phyloP scores from a whole-genome alignment of 345 rosid genomes.

The Bruguiera sexangula region DNA sequence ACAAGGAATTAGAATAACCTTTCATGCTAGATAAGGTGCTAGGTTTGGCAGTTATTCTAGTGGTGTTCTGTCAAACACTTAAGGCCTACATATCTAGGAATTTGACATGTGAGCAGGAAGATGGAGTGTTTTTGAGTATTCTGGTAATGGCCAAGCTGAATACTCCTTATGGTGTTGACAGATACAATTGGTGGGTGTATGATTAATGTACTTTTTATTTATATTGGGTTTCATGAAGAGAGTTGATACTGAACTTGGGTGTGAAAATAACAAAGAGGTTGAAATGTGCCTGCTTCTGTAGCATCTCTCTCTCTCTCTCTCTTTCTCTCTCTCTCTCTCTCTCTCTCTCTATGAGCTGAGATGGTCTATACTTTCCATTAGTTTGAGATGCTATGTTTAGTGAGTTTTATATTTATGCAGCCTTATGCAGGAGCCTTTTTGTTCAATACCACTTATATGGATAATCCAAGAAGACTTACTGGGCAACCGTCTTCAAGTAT shows the following conservation, averaged over 20 bases:
- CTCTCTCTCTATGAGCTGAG: neutral
- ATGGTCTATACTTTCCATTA: constrained; percentile 16
- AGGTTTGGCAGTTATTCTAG: neutral
- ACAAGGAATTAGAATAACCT: neutral
- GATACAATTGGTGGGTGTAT: neutral
- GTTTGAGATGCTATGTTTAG: constrained; percentile 41
- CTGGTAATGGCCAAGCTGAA: neutral
- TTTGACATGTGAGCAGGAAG: neutral
- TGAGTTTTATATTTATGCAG: constrained; percentile 76
- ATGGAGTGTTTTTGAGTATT: neutral
- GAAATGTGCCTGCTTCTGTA: neutral
- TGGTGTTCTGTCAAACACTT: neutral
- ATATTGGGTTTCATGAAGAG: neutral
- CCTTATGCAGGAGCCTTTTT: constrained; percentile 98
- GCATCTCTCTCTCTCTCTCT: neutral
- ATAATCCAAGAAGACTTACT: constrained; percentile 84
- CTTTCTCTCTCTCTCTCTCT: neutral
- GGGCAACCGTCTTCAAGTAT: constrained; percentile 67
- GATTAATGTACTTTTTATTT: neutral
- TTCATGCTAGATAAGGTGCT: neutral
- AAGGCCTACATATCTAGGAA: neutral
- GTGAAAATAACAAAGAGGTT: too few relatives aligned
- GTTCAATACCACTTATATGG: constrained; percentile 86
- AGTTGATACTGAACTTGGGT: neutral
- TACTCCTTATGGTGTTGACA: neutral